Conservation (phyloP, 306 rosid species). For the Corylus avellana region DNA sequence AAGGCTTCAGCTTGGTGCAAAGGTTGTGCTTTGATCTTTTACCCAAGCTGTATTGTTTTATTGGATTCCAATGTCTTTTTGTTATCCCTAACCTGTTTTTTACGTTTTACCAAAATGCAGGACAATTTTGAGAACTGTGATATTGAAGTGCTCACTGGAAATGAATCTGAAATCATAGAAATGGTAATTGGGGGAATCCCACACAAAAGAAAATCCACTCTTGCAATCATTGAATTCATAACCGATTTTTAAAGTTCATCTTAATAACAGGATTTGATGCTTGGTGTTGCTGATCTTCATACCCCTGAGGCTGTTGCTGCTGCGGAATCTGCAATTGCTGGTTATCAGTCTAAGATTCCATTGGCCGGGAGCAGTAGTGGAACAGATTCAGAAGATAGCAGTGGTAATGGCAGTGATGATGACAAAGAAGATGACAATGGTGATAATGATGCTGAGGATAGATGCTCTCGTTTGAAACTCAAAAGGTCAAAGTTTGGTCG, state of each 20-base stretch:
- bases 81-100: background rate
- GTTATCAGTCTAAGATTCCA: constrained; percentile 53
- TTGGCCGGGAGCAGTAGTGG: constrained; percentile 44
- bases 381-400: constrained; percentile 54
- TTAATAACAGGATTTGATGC: constrained; percentile 71
- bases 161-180: constrained; percentile 76
- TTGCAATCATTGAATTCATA: constrained; percentile 9
- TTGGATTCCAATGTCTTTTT: background rate
- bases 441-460: constrained; percentile 14
- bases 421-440: constrained; percentile 13
- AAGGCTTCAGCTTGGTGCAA: constrained; percentile 52
- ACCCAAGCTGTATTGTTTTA: background rate
- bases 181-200: constrained; percentile 39
- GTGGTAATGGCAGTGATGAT: constrained; percentile 27
- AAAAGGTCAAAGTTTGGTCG: constrained; percentile 27
- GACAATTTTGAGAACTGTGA: constrained; percentile 61
- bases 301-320: constrained; percentile 92
- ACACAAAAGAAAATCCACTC: background rate
- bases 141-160: constrained; percentile 72
- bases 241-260: background rate
- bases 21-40: constrained; percentile 51
- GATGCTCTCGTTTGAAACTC: constrained; percentile 15
- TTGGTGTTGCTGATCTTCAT: constrained; percentile 84
- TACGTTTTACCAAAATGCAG: constrained; percentile 31
- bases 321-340: constrained; percentile 72